Evolutionary conservation across 345 rosid genomes (phyloP).

Genomic region (Eucalyptus pauciflora): DNA sequence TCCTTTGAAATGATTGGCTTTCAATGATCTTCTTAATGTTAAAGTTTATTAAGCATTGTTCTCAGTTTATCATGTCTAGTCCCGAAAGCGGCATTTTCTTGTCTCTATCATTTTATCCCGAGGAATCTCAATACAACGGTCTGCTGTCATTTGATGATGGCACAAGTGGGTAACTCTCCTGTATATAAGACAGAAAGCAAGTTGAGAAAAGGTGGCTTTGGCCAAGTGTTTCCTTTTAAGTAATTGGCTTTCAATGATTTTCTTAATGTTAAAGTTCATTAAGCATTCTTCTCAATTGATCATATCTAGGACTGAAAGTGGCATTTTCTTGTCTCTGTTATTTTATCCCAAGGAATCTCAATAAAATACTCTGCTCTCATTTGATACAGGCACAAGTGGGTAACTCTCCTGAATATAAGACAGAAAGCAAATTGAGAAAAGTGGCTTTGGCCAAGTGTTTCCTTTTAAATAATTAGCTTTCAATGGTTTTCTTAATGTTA

Average conservation of each 20-base stretch:
- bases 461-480: not conserved
- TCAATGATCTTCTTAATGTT: not conserved
- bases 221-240: slow-evolving; percentile 45
- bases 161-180: no score
- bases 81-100: not conserved
- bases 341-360: not conserved
- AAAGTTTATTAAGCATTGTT: not conserved
- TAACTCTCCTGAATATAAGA: slow-evolving; percentile 60
- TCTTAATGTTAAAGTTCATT: not conserved
- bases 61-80: not conserved
- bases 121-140: no score
- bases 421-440: slow-evolving; percentile 79
- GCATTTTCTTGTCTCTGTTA: not conserved
- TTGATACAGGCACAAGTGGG: slow-evolving; percentile 68
- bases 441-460: slow-evolving; percentile 96
- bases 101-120: not conserved
- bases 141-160: no score
- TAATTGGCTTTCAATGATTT: not conserved
- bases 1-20: not conserved
- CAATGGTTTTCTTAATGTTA: not conserved
- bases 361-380: not conserved
- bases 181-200: slow-evolving; percentile 41
- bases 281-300: not conserved
- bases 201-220: slow-evolving; percentile 95
- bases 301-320: no score